Evolutionary conservation across 2,329 filamentous ascomycete genomes (phyloP), one percentile per base, ranked within the genome.

Genomic region (Verticillium tricorpus): DNA sequence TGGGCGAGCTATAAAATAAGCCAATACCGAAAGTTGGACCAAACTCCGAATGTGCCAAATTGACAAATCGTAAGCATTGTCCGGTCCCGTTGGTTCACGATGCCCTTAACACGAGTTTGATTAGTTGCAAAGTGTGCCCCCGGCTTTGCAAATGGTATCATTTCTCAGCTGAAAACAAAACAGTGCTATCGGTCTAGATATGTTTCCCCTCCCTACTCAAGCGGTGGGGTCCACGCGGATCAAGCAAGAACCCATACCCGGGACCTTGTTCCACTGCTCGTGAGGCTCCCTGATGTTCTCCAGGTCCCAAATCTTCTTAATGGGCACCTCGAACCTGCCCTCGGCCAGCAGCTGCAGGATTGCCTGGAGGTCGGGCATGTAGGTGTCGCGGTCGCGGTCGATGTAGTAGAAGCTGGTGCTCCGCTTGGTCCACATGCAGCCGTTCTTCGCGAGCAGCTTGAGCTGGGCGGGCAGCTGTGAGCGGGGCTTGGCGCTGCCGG

Each of bases 281-380:
- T 79, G 77, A 17, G 77, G 72, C 57, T 72, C 70, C 61, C 70
- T 67, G 17, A 79, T 71, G 15, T 78, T 71, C 39, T 79, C 76
- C 65, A 80, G 65, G 14, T 74, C 71, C 77, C 76, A 80, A 2
- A 75, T 65, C 37, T 70, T 70, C 69, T 76, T 78, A 19, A 80
- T 76, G 0, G 72, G 71, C 2, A 76, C 71, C 6, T 64, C 55
- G 19, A 80, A 71, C 60, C 68, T 69, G 1, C 73, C 73, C 8
- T 72, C 63, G 11, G 61, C 62, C 5, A 72, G 60, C 66, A 79
- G 63, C 7, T 68, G 59, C 55, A 80, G 65, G 45, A 78, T 55
- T 1, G 67, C 60, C 5, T 65, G 62, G 25, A 77, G 61, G 57
- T 73, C 72, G 7, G 70, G 64, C 67, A 69, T 65, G 56, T 71